phyloP scores from a whole-genome alignment of 129 eudicot genomes.

The Scalesia atractyloides region DNA sequence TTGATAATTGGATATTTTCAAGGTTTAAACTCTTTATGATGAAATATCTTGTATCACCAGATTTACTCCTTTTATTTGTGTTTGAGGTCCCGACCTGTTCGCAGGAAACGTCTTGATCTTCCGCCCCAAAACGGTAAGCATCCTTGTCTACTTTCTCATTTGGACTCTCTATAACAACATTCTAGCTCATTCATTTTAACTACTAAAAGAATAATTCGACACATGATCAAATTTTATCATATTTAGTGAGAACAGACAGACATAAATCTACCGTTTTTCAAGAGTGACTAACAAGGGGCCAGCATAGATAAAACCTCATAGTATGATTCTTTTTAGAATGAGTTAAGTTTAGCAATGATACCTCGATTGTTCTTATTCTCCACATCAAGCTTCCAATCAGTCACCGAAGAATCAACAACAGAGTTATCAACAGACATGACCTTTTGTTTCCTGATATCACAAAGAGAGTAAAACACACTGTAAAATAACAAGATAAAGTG shows the following conservation, averaged over 20 bases:
- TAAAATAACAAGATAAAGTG: neutral
- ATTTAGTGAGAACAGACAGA: neutral
- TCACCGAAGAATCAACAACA: constrained; percentile 64
- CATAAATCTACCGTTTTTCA: neutral
- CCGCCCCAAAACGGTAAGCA: constrained; percentile 46
- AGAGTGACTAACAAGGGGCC: constrained; percentile 3
- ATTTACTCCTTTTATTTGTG: constrained; percentile 47
- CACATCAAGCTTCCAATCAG: constrained; percentile 59
- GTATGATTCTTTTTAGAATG: constrained; percentile 12
- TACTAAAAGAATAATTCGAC: constrained; percentile 29
- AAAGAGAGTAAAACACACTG: constrained; percentile 18
- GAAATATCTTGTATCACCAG: constrained; percentile 65
- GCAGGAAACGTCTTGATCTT: constrained; percentile 48
- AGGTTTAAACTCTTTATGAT: constrained; percentile 87
- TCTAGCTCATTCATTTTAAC: constrained; percentile 41
- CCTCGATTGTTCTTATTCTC: constrained; percentile 59
- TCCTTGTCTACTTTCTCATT: constrained; percentile 54
- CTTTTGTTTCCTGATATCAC: constrained; percentile 31
- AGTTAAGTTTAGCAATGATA: constrained; percentile 13
- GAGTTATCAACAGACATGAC: constrained; percentile 72
- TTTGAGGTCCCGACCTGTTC: constrained; percentile 53
- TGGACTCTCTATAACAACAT: constrained; percentile 54
- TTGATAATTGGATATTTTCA: constrained; percentile 74
- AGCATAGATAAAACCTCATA: constrained; percentile 9
- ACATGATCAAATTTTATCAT: constrained; percentile 25